These are phyloP conservation scores for Ciborinia camelliae DNA, from an alignment of 2,329 filamentous ascomycete genomes.

Conservation along the genomic window DNA sequence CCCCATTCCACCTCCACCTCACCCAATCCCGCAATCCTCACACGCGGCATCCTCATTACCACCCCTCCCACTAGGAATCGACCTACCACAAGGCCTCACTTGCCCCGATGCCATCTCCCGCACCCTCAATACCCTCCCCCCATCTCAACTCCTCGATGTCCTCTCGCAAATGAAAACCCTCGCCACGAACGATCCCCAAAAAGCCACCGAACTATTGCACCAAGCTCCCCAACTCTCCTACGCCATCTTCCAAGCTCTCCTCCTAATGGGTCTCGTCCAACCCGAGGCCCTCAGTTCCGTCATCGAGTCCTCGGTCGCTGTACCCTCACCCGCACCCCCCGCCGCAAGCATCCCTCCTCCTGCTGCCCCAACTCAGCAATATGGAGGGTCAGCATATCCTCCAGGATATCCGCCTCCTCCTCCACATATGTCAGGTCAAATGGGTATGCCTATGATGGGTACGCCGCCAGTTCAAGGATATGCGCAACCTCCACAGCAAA, in stretches of 20 bases:
- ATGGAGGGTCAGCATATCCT: conserved; percentile 39
- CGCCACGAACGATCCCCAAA: conserved; percentile 74
- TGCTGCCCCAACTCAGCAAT: conserved; percentile 29
- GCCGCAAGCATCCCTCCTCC: conserved; percentile 31
- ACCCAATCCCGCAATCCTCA: conserved; percentile 21
- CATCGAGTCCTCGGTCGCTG: conserved; percentile 54
- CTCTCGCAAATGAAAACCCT: conserved; percentile 91
- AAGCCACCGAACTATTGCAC: conserved; percentile 80
- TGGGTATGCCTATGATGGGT: conserved; percentile 37
- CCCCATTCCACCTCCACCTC: conserved; percentile 38
- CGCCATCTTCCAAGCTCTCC: conserved; percentile 89
- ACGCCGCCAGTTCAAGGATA: conserved; percentile 47
- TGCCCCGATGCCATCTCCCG: conserved; percentile 89
- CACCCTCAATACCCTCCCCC: conserved; percentile 81
- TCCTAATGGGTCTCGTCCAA: conserved; percentile 90
- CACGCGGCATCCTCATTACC: conserved; percentile 61
- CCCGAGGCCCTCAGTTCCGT: conserved; percentile 78
- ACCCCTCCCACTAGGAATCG: conserved; percentile 77
- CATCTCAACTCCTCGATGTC: conserved; percentile 87
- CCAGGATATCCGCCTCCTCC: conserved; percentile 41
- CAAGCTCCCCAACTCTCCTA: conserved; percentile 91
- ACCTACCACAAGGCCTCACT: conserved; percentile 76
- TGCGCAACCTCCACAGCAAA: conserved; percentile 30
- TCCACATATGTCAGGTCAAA: conserved; percentile 39
- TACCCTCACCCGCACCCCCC: conserved; percentile 44